phyloP scores from a whole-genome alignment of 2,329 filamentous ascomycete genomes.

The Raffaelea albimanens region DNA sequence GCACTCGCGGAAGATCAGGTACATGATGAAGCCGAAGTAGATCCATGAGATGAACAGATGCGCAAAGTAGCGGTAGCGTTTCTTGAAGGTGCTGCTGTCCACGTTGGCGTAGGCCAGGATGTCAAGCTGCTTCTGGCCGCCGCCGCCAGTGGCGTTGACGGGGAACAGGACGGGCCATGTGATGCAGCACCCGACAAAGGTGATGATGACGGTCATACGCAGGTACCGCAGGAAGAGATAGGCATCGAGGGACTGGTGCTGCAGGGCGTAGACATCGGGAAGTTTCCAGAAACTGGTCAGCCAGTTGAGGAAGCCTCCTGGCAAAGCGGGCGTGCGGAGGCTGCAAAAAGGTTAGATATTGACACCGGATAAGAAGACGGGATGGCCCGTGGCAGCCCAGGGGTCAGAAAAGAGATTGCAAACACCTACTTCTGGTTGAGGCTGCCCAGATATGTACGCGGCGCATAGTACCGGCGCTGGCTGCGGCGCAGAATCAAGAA shows the following conservation, averaged over 20 bases:
- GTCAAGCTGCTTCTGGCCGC: constrained; percentile 56
- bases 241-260: constrained; percentile 85
- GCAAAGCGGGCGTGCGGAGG: constrained; percentile 49
- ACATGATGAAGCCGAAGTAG: constrained; percentile 82
- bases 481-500: constrained; percentile 36
- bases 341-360: constrained; percentile 21
- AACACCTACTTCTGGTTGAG: constrained; percentile 28
- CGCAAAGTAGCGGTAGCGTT: constrained; percentile 64
- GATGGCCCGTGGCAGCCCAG: neutral
- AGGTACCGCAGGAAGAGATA: constrained; percentile 87
- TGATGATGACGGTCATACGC: constrained; percentile 65
- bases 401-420: too few relatives aligned
- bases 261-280: constrained; percentile 70
- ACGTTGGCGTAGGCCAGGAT: constrained; percentile 74
- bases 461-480: constrained; percentile 38
- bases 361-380: neutral
- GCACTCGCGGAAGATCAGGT: constrained; percentile 79
- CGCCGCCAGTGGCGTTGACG: constrained; percentile 75
- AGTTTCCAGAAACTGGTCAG: constrained; percentile 55
- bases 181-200: constrained; percentile 72
- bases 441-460: constrained; percentile 39
- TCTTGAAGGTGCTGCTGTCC: constrained; percentile 32
- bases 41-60: constrained; percentile 73
- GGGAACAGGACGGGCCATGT: constrained; percentile 84
- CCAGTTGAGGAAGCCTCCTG: constrained; percentile 58